These are phyloP conservation scores for Peterozyma toletana DNA, from an alignment of 805 yeast genomes.

Conservation along the genomic window DNA sequence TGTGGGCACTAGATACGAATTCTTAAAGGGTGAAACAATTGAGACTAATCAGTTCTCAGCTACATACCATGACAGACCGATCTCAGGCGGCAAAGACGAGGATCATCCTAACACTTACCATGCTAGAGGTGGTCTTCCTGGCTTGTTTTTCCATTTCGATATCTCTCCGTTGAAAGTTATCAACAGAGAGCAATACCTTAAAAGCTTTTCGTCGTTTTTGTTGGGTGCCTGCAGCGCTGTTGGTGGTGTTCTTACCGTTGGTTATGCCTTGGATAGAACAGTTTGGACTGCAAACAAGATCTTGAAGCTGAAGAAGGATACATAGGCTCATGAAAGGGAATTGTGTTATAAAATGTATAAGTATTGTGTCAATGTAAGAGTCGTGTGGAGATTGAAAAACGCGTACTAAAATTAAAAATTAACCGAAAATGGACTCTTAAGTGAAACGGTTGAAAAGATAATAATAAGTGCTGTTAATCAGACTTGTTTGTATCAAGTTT, in stretches of 20 bases:
- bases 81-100: constrained; percentile 79
- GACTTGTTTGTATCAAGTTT: no score
- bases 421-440: no score
- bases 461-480: no score
- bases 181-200: constrained; percentile 66
- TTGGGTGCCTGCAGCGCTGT: constrained; percentile 80
- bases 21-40: constrained; percentile 39
- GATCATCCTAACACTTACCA: constrained; percentile 87
- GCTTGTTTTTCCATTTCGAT: constrained; percentile 80
- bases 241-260: constrained; percentile 92
- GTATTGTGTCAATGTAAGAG: neutral
- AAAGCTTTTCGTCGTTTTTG: constrained; percentile 77
- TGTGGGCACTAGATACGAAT: constrained; percentile 83
- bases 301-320: constrained; percentile 58
- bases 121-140: constrained; percentile 85
- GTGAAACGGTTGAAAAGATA: no score
- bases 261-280: constrained; percentile 80
- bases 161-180: constrained; percentile 90
- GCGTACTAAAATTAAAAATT: no score
- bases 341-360: neutral
- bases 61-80: constrained; percentile 81
- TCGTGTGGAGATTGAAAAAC: neutral
- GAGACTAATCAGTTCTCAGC: constrained; percentile 91
- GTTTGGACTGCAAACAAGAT: constrained; percentile 86
- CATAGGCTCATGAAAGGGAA: constrained; percentile 7